phyloP scores from a whole-genome alignment of 2,329 filamentous ascomycete genomes.

The Drechslera avenae region DNA sequence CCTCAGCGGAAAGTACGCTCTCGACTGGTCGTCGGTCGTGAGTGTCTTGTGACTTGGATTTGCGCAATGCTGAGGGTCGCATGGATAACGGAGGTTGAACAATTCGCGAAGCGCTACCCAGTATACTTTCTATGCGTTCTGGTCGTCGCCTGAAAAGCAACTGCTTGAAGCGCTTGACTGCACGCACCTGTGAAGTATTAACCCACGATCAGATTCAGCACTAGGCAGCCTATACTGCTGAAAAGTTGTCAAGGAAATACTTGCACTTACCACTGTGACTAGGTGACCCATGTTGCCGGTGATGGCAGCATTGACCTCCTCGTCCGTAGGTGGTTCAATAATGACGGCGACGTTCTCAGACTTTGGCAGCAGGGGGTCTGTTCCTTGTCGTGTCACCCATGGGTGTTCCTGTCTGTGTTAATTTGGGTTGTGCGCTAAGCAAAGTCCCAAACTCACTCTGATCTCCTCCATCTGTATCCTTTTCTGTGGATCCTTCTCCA shows the following conservation, averaged over 20 bases:
- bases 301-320: constrained; percentile 88
- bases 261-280: constrained; percentile 70
- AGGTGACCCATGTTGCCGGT: constrained; percentile 88
- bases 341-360: constrained; percentile 86
- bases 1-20: constrained; percentile 58
- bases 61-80: constrained; percentile 49
- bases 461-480: constrained; percentile 83
- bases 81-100: constrained; percentile 63
- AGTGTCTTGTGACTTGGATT: constrained; percentile 57
- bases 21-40: constrained; percentile 58
- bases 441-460: constrained; percentile 63
- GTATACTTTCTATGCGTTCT: constrained; percentile 62
- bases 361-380: constrained; percentile 75
- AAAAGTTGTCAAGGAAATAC: constrained; percentile 1
- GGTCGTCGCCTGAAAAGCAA: constrained; percentile 66
- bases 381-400: constrained; percentile 85
- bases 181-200: constrained; percentile 70
- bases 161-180: constrained; percentile 84
- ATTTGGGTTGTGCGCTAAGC: background rate
- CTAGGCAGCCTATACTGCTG: background rate
- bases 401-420: constrained; percentile 72
- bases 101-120: constrained; percentile 63
- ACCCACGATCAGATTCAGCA: background rate
- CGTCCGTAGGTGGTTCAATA: constrained; percentile 82
- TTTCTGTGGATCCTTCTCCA: constrained; percentile 84